Evolutionary conservation across 2,329 filamentous ascomycete genomes (phyloP).

Genomic region (Emmonsia crescens): DNA sequence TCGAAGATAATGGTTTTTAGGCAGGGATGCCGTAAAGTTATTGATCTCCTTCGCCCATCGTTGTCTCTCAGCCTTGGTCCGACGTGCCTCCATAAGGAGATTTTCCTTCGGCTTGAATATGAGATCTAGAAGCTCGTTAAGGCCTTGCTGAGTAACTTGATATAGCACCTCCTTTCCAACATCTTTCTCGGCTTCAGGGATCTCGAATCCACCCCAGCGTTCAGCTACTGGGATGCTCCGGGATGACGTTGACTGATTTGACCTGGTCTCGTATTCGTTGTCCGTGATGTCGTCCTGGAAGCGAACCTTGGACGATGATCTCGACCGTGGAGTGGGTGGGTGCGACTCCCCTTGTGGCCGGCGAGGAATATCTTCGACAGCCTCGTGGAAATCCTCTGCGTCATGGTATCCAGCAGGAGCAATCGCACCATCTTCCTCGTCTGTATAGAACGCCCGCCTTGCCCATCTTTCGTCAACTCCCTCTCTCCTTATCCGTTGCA

Average conservation of each 20-base stretch:
- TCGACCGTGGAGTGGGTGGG: constrained; percentile 45
- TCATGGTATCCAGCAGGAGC: constrained; percentile 50
- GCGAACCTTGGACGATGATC: constrained; percentile 68
- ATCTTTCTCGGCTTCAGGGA: constrained; percentile 70
- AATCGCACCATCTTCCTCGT: constrained; percentile 69
- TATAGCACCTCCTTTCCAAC: constrained; percentile 82
- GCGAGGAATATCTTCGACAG: constrained; percentile 22
- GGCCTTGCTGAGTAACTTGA: constrained; percentile 80
- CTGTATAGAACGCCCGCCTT: constrained; percentile 67
- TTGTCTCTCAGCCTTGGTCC: constrained; percentile 52
- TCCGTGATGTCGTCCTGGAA: constrained; percentile 59
- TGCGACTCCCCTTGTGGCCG: constrained; percentile 21
- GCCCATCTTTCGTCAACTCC: constrained; percentile 61
- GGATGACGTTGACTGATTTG: constrained; percentile 63
- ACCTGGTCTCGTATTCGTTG: constrained; percentile 58
- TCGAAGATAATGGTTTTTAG: constrained; percentile 5
- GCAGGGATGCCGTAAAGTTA: constrained; percentile 13
- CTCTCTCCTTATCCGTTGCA: constrained; percentile 28
- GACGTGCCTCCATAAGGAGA: constrained; percentile 55
- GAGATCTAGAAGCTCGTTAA: constrained; percentile 82
- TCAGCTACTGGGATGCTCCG: constrained; percentile 55
- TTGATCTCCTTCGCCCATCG: constrained; percentile 38
- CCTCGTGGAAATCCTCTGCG: constrained; percentile 43
- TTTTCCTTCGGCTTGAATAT: constrained; percentile 77
- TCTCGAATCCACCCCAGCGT: constrained; percentile 66